These are phyloP conservation scores for Salinomyces thailandicus DNA, from an alignment of 2,329 filamentous ascomycete species.

Conservation along the genomic window DNA sequence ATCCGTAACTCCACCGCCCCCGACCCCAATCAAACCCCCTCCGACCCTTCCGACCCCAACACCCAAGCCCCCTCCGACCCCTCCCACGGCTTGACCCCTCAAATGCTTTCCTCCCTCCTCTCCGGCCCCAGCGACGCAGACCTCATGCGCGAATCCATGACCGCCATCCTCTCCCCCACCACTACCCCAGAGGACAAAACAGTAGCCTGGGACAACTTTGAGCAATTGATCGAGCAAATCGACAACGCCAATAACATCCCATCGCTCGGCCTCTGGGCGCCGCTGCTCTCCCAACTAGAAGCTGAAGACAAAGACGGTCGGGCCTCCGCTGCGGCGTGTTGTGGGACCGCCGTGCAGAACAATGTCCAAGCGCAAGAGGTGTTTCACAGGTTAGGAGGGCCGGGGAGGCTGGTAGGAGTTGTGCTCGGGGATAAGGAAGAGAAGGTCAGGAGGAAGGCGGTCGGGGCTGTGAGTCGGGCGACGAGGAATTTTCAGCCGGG, in stretches of 20 bases:
- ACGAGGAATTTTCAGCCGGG: slow-evolving; percentile 81
- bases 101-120: slow-evolving; percentile 62
- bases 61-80: slow-evolving; percentile 25
- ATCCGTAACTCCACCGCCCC: slow-evolving; percentile 50
- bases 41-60: slow-evolving; percentile 19
- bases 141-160: slow-evolving; percentile 78
- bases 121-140: slow-evolving; percentile 85
- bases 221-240: slow-evolving; percentile 80
- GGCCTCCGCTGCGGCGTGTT: slow-evolving; percentile 84
- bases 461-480: slow-evolving; percentile 78
- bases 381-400: slow-evolving; percentile 50
- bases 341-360: slow-evolving; percentile 93
- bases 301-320: slow-evolving; percentile 62
- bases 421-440: slow-evolving; percentile 49
- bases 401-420: slow-evolving; percentile 59
- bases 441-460: slow-evolving; percentile 70
- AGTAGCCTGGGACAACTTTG: slow-evolving; percentile 86
- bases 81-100: slow-evolving; percentile 48
- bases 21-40: slow-evolving; percentile 23
- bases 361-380: slow-evolving; percentile 77
- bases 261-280: slow-evolving; percentile 68
- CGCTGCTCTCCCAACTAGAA: slow-evolving; percentile 60
- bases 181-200: slow-evolving; percentile 61
- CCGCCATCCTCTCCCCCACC: slow-evolving; percentile 51
- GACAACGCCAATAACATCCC: slow-evolving; percentile 96